Evolutionary conservation across 441 rosid genomes (phyloP), one percentile per base, ranked within the genome.

Genomic region (Erodium trifolium): DNA sequence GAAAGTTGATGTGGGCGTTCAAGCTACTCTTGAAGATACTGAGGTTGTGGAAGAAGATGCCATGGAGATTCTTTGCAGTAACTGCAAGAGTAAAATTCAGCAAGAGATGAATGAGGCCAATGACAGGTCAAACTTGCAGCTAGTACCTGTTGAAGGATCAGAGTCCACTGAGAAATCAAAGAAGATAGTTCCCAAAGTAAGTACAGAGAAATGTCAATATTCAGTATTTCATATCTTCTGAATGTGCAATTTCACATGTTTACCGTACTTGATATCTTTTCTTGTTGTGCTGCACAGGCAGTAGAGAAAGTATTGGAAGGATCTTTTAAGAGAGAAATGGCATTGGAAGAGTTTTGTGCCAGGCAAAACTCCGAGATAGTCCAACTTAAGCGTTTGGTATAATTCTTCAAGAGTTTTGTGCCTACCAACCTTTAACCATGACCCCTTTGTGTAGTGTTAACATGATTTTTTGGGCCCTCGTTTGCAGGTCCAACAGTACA

Each of bases 241-340:
- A 65, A 17, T 18, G 55, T 13, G 35, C 7, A 39, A 7, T 13
- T 51, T 23, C 67, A 14, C 11, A 67, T 67, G 53, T n/a, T 47
- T 78, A 66, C 75, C 59, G 35, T 39, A 60, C 23, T 71, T 45
- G 37, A 67, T 23, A 43, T 27, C 23, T 34, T 65, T 66, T 16
- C 59, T 63, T 72, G 63, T 72, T 39, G 67, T 16, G 8, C 49
- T 65, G 43, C 75, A 51, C 82, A 96, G 99, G 98, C 97, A 68
- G 97, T 92, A 74, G 90, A 88, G 86, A 93, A 88, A 83, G 97
- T 96, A 67, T 84, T 96, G 84, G 89, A 96, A 55, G 98, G 97
- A 78, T 91, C 99, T 55, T 89, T 96, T 72, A 81, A 98, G 75
- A 89, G 98, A 80, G 98, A 96, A 87, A 96, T 96, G 96, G 99